Evolutionary conservation across 495 filamentous ascomycete species (phyloP), one percentile per base, ranked within the genome.

Genomic region (Penicillium fimorum): DNA sequence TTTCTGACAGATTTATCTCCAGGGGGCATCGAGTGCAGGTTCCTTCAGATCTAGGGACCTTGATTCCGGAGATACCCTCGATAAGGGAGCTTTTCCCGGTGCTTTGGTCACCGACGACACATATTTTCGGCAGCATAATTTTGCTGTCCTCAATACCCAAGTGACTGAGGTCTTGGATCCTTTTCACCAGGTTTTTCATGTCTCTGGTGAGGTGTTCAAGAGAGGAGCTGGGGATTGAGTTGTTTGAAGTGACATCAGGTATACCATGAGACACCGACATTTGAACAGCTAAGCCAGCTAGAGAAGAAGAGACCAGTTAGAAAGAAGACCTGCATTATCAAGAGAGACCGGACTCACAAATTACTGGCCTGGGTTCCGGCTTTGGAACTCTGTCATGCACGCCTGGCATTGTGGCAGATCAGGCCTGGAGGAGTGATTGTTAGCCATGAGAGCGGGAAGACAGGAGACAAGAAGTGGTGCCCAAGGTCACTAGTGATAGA

Each of bases 41-140:
- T 0, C 84, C 87, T 0, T 79, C 76, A 54, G 77, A 80, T 3
- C 88, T 76, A 0, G 91, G 91, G 0, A 92, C 80, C 48, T 83
- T 84, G 47, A 95, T 87, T n/a, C 85, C 88, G 2, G 86, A 85
- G 33, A 94, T 84, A 0, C 85, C 88, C 29, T 91, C 89, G 68
- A 96, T 90, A 0, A 95, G 70, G 3, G 87, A 91, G 4, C 82
- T 87, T 59, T 96, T 96, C 0, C 91, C 91, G 0, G 90, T 84
- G 3, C 81, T 86, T 57, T 95, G 91, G 53, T 94, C 90, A 1
- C 91, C 91, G 1, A 92, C 83, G 0, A 92, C 82, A 12, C 89
- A 88, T 15, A 94, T 80, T 58, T 89, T 89, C 0, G 91, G 90
- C 0, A 94, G 71, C 3, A 78, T 78, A 0, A 86, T 83, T 0